Conservation (phyloP, 2,329 filamentous ascomycete species). For the Aspergillus fructus region DNA sequence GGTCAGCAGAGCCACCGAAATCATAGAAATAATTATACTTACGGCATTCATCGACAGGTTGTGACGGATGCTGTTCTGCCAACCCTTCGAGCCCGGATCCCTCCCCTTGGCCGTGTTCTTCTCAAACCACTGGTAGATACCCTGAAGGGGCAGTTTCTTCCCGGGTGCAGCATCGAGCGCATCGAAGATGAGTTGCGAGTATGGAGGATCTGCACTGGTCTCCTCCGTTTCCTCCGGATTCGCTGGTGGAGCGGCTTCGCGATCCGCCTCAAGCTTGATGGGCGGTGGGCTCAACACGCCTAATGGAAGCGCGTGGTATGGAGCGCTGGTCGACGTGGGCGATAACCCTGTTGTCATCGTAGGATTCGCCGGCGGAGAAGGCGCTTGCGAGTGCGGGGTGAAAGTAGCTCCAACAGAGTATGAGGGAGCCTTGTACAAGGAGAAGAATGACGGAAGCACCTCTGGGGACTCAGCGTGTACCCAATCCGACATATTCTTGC, state of each 20-base stretch:
- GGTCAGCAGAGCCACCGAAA: not conserved
- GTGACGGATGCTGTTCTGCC: conserved; percentile 95
- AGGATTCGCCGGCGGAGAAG: not conserved
- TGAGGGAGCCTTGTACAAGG: conserved; percentile 12
- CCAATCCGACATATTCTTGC: conserved; percentile 15
- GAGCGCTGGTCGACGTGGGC: conserved; percentile 23
- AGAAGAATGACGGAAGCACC: not conserved
- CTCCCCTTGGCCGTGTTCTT: conserved; percentile 75
- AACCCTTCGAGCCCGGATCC: conserved; percentile 64
- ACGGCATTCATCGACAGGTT: conserved; percentile 96
- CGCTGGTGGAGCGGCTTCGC: conserved; percentile 24
- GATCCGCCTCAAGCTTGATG: conserved; percentile 10
- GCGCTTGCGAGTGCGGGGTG: conserved; percentile 2
- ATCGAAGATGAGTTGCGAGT: conserved; percentile 76
- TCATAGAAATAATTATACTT: conserved; percentile 39
- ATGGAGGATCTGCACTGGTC: conserved; percentile 59
- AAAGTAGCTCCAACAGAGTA: conserved; percentile 7
- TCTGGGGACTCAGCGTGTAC: conserved; percentile 6
- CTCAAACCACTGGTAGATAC: conserved; percentile 89
- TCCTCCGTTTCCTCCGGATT: conserved; percentile 26
- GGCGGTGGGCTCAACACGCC: conserved; percentile 10
- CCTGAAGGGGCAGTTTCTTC: conserved; percentile 73
- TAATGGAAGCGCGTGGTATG: conserved; percentile 19
- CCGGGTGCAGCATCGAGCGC: conserved; percentile 68
- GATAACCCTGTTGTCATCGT: conserved; percentile 12